phyloP scores from a whole-genome alignment of 208 protist species.

The Naegleria lovaniensis region DNA sequence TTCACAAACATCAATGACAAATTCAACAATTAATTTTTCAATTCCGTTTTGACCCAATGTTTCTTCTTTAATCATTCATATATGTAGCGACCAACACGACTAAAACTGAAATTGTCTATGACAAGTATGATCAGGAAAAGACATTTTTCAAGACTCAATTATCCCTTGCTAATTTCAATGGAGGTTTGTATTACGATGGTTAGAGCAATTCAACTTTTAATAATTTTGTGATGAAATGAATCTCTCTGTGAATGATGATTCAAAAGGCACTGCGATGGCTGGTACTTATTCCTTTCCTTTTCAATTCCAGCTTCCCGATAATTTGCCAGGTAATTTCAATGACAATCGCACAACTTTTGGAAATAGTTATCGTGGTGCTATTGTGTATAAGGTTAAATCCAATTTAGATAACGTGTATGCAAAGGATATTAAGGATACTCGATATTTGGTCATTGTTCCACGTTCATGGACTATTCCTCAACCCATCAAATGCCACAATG shows the following conservation, averaged over 20 bases:
- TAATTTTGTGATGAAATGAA: not conserved
- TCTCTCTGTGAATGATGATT: not conserved
- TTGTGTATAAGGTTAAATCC: conserved; percentile 32
- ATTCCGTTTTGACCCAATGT: too few relatives aligned
- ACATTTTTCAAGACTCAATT: conserved; percentile 32
- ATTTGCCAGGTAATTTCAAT: conserved; percentile 24
- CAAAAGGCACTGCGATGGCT: not conserved
- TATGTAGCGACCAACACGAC: too few relatives aligned
- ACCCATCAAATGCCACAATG: conserved; percentile 18
- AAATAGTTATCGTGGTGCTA: conserved; percentile 15
- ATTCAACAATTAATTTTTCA: too few relatives aligned
- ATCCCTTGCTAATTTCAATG: not conserved
- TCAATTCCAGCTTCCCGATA: conserved; percentile 21
- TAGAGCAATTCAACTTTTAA: not conserved
- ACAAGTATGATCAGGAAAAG: conserved; percentile 17
- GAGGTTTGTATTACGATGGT: not conserved
- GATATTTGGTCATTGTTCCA: not conserved
- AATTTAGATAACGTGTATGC: conserved; percentile 2
- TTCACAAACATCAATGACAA: too few relatives aligned
- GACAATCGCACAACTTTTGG: not conserved
- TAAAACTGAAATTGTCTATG: not conserved
- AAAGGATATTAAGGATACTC: conserved; percentile 19
- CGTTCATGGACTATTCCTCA: not conserved
- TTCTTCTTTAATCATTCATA: too few relatives aligned
- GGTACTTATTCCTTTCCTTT: not conserved